Evolutionary conservation across 2,329 filamentous ascomycete species (phyloP).

Genomic region (Calonectria montana): DNA sequence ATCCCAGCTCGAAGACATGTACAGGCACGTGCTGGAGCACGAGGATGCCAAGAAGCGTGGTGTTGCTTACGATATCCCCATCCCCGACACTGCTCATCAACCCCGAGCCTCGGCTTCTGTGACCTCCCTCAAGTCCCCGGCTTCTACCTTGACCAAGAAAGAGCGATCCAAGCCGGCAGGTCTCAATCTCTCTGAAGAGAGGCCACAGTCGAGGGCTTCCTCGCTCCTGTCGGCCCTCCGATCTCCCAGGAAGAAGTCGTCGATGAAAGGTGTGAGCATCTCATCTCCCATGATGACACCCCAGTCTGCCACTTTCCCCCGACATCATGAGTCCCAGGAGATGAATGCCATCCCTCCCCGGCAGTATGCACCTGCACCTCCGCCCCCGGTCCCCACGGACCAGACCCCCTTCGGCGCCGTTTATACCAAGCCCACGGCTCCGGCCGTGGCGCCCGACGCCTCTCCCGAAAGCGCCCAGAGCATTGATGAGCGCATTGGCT

Average conservation of each 20-base stretch:
- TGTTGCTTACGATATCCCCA: constrained; percentile 57
- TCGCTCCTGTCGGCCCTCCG: constrained; percentile 71
- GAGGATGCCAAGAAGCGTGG: constrained; percentile 76
- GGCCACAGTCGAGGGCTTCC: constrained; percentile 66
- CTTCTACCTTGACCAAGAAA: constrained; percentile 55
- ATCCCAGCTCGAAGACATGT: constrained; percentile 88
- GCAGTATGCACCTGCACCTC: constrained; percentile 67
- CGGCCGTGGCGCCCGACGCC: constrained; percentile 44
- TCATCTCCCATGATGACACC: constrained; percentile 75
- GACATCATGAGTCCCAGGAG: constrained; percentile 64
- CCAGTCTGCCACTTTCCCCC: constrained; percentile 68
- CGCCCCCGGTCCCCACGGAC: constrained; percentile 65
- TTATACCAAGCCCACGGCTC: constrained; percentile 18
- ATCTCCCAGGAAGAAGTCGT: constrained; percentile 67
- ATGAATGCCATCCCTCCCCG: constrained; percentile 68
- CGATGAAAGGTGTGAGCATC: constrained; percentile 65
- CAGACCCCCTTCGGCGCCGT: constrained; percentile 51
- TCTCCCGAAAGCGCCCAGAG: constrained; percentile 57
- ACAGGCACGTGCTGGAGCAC: constrained; percentile 91
- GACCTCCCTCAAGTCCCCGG: constrained; percentile 42
- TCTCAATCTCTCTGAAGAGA: constrained; percentile 62
- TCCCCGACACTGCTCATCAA: constrained; percentile 44
- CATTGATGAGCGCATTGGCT: constrained; percentile 68
- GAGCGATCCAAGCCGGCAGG: constrained; percentile 61
- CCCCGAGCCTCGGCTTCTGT: constrained; percentile 32